These are phyloP conservation scores for Xylariaceae sp. DNA, from an alignment of 2,329 filamentous ascomycete species.

Conservation along the genomic window DNA sequence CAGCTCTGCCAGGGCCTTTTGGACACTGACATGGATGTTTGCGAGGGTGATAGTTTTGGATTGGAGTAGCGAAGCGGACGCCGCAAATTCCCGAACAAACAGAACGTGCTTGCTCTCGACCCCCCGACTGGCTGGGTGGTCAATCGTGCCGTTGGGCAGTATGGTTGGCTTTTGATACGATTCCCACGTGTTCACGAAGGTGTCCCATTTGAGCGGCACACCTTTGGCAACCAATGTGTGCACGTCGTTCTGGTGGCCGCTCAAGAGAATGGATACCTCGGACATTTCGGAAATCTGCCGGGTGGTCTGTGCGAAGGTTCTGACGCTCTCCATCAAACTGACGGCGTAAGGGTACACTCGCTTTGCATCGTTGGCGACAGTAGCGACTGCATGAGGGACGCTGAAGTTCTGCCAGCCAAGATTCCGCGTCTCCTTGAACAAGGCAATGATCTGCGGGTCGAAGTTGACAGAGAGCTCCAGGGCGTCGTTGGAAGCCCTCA, in stretches of 20 bases:
- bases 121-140: conserved; percentile 46
- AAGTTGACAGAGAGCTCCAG: conserved; percentile 93
- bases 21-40: conserved; percentile 71
- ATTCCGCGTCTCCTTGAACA: conserved; percentile 98
- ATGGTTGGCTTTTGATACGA: conserved; percentile 63
- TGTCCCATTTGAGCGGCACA: conserved; percentile 90
- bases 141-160: conserved; percentile 53
- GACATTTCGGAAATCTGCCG: conserved; percentile 80
- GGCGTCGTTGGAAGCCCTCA: conserved; percentile 83
- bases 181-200: conserved; percentile 95
- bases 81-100: conserved; percentile 90
- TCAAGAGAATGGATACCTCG: conserved; percentile 79
- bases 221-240: conserved; percentile 80
- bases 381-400: conserved; percentile 90
- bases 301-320: conserved; percentile 83
- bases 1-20: conserved; percentile 78
- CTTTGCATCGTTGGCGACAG: conserved; percentile 97
- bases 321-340: conserved; percentile 97
- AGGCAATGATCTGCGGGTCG: conserved; percentile 89
- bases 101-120: conserved; percentile 91
- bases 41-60: conserved; percentile 75
- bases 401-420: conserved; percentile 91
- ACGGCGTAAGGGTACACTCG: conserved; percentile 97
- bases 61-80: conserved; percentile 81
- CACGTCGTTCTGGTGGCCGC: conserved; percentile 87